Evolutionary conservation across 805 yeast genomes (phyloP), one percentile per base, ranked within the genome.

Genomic region (Candida berthetii): DNA sequence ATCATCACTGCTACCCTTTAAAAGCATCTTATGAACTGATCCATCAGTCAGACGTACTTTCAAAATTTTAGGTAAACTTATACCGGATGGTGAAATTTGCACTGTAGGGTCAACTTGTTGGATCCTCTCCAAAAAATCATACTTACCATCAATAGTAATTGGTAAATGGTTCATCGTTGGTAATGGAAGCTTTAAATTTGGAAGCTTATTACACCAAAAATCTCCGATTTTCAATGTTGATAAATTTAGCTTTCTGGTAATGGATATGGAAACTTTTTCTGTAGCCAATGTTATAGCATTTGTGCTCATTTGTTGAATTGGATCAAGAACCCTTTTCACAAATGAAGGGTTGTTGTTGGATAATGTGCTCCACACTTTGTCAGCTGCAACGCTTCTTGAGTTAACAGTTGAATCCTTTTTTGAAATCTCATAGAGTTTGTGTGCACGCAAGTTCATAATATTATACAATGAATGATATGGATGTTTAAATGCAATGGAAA

Each of bases 1-100:
- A 62, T 93, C 99, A 62, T 93, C 99, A 9, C 86, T 74, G 6
- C 95, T 89, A 20, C 87, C 87, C 57, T 93, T 93, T 48, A 90
- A 64, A 16, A 93, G 65, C 55, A 83, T 72, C 42, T 69, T 76
- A 44, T 76, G 82, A 0, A 43, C 52, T 0, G 60, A 47, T 0
- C 98, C 98, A 52, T 79, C 73, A 0, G 80, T 69, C 14, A 81
- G 60, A 0, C 37, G 39, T 40, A 85, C 64, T 1, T 64, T 72
- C 39, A 82, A 68, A 39, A 95, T 83, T 55, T 91, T 91, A 0
- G 99, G 99, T 45, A 80, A 71, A 47, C 96, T 87, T 10, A 91
- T 61, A 3, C 99, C 99, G 0, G 93, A 78, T 0, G 80, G 49
- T 0, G 98, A 93, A n/a, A 87, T 69, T 0, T 60, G 46, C 2